A percentile compares a stretch with the other conserved stretches of the same genome.
Evolutionary conservation across 2,329 filamentous ascomycete species (phyloP).

Genomic region (Cercospora citrullina): DNA sequence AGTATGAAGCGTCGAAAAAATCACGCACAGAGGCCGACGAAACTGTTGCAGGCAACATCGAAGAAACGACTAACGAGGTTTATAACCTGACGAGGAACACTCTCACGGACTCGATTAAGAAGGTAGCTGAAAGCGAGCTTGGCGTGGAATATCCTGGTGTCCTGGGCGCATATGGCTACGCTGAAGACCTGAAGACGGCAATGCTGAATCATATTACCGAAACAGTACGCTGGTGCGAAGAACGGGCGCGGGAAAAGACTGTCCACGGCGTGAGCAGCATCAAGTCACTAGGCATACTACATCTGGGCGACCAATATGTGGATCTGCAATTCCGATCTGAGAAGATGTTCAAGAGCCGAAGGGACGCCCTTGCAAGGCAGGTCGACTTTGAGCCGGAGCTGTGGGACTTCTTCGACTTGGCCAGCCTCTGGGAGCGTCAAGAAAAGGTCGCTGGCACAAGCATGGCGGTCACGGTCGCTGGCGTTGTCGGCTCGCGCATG

Average conservation of each 20-base stretch:
- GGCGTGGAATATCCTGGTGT: conserved; percentile 85
- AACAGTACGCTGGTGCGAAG: conserved; percentile 77
- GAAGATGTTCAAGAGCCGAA: conserved; percentile 87
- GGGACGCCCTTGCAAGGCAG: conserved; percentile 77
- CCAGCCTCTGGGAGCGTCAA: conserved; percentile 78
- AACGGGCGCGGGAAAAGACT: conserved; percentile 76
- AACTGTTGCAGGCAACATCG: conserved; percentile 76
- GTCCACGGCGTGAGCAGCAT: conserved; percentile 81
- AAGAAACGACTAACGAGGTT: conserved; percentile 79
- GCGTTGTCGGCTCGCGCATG: conserved; percentile 77
- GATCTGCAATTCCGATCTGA: conserved; percentile 86
- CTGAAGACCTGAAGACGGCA: conserved; percentile 85
- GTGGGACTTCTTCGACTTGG: conserved; percentile 89
- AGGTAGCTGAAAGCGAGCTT: conserved; percentile 73
- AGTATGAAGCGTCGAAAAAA: conserved; percentile 79
- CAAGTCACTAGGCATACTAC: conserved; percentile 81
- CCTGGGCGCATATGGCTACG: conserved; percentile 83
- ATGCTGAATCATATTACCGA: conserved; percentile 87
- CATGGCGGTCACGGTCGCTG: conserved; percentile 89
- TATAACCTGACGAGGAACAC: conserved; percentile 79
- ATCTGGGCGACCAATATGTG: conserved; percentile 83
- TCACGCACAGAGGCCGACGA: conserved; percentile 78
- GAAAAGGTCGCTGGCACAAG: conserved; percentile 94
- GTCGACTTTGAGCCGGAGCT: conserved; percentile 86
- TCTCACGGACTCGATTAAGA: conserved; percentile 71